Conservation (phyloP, 2,329 filamentous ascomycete species). For the Aspergillus fischeri region DNA sequence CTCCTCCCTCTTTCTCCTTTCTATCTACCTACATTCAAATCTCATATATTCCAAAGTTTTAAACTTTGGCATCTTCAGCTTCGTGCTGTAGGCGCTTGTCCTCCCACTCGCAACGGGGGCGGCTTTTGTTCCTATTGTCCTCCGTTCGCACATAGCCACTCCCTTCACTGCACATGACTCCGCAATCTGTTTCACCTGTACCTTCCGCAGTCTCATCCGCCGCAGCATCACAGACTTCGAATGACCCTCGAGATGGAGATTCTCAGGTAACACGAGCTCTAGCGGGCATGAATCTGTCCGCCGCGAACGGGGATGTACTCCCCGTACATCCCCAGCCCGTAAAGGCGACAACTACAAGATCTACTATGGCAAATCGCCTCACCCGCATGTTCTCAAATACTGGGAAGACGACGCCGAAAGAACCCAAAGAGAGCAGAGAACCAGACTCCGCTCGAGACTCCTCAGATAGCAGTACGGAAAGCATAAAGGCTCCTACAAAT, state of each 20-base stretch:
- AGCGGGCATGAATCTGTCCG: slow-evolving; percentile 41
- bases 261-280: slow-evolving; percentile 41
- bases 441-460: slow-evolving; percentile 30
- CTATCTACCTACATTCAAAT: neutral
- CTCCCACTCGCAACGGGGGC: slow-evolving; percentile 18
- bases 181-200: slow-evolving; percentile 38
- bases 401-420: slow-evolving; percentile 31
- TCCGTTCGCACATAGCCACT: slow-evolving; percentile 16
- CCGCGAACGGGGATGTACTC: slow-evolving; percentile 32
- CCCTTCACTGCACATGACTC: slow-evolving; percentile 38
- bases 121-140: slow-evolving; percentile 19
- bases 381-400: slow-evolving; percentile 45
- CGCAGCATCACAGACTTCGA: slow-evolving; percentile 37
- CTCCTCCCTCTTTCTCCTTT: slow-evolving; percentile 3
- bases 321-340: slow-evolving; percentile 25
- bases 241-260: slow-evolving; percentile 36
- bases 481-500: slow-evolving; percentile 29
- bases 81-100: slow-evolving; percentile 23
- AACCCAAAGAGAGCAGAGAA: slow-evolving; percentile 10
- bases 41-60: slow-evolving; percentile 7
- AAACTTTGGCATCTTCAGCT: slow-evolving; percentile 18
- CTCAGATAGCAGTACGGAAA: slow-evolving; percentile 37
- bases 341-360: slow-evolving; percentile 34
- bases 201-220: slow-evolving; percentile 43
- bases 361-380: slow-evolving; percentile 43